Evolutionary conservation across 306 rosid genomes (phyloP), one percentile per base, ranked within the genome.

Genomic region (Prunus mira): DNA sequence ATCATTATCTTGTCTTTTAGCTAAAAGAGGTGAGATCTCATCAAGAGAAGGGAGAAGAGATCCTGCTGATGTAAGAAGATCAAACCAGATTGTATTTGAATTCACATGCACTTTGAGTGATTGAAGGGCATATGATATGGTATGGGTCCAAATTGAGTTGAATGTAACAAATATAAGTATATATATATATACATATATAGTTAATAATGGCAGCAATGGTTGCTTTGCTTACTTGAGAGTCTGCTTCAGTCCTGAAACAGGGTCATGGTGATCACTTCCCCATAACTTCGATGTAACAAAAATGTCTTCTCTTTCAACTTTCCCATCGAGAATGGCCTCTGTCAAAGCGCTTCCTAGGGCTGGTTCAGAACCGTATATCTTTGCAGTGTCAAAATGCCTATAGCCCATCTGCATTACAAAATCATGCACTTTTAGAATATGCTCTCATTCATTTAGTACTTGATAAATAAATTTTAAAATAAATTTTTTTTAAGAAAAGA

Each of bases 181-280:
- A 34, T 32, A n/a, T 32, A 0, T 32, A 32, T 32, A 4, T 30
- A 30, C 0, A 30, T 30, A 32, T 32, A 30, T 30, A 32, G 9
- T 34, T 34, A 34, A 34, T 0, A 34, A 34, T 6, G 41, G 1
- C 41, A 6, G 41, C 41, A 34, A 34, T 6, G 41, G 41, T 34
- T 5, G 41, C 41, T 34, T 6, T 20, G 25, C 80, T 81, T 90
- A 93, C 98, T 80, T 38, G 43, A 93, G 81, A 75, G 96, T 90
- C 72, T 71, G 86, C 38, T 81, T 85, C 67, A 91, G 86, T 27
- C 91, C 98, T 46, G 91, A 89, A 78, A 94, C 88, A 79, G 98
- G 98, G 76, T 94, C 93, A 78, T 94, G 93, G 82, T 94, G 98
- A 80, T 91, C 93, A 73, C 93, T 89, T 4, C 96, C 90, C 98